These are phyloP conservation scores for Cercospora sp. DNA, from an alignment of 2,329 filamentous ascomycete genomes.

Conservation along the genomic window DNA sequence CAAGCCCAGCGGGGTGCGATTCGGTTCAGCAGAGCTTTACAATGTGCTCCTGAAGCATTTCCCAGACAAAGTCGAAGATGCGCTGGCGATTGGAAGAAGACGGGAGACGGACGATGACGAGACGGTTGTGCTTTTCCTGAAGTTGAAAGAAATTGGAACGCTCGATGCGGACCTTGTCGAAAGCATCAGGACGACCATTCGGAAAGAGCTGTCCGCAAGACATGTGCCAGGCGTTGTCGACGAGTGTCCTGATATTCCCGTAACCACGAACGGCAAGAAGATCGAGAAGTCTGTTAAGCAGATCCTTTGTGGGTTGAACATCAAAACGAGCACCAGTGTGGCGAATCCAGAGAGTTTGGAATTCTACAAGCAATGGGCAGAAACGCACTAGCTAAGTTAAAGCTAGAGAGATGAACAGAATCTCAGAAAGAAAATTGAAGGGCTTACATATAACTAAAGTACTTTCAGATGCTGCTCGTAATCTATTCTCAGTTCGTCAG, in stretches of 20 bases:
- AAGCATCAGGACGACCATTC: slow-evolving; percentile 67
- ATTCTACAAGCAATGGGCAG: slow-evolving; percentile 82
- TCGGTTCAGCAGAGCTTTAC: slow-evolving; percentile 94
- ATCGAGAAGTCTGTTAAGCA: slow-evolving; percentile 97
- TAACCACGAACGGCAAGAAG: slow-evolving; percentile 96
- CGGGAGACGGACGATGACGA: slow-evolving; percentile 73
- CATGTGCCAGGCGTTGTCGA: slow-evolving; percentile 86
- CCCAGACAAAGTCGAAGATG: slow-evolving; percentile 73
- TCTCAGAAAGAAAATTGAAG: not conserved
- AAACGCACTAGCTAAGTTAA: slow-evolving; percentile 43
- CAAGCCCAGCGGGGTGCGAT: slow-evolving; percentile 87
- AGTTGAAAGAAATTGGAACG: slow-evolving; percentile 61
- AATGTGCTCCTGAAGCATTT: slow-evolving; percentile 89
- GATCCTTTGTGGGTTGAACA: slow-evolving; percentile 81
- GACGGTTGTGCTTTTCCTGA: slow-evolving; percentile 84
- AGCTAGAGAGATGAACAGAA: not conserved
- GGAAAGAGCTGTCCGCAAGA: slow-evolving; percentile 77
- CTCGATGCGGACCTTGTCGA: slow-evolving; percentile 63
- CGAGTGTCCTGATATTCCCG: slow-evolving; percentile 81
- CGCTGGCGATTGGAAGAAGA: slow-evolving; percentile 80
- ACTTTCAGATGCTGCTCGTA: not conserved
- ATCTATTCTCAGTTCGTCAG: not conserved
- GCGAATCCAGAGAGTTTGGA: slow-evolving; percentile 84
- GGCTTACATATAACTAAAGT: not conserved
- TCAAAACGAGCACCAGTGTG: slow-evolving; percentile 91